Base-by-base conservation (phyloP, 1,139 yeast genomes). In the Hyphopichia fennica region DNA sequence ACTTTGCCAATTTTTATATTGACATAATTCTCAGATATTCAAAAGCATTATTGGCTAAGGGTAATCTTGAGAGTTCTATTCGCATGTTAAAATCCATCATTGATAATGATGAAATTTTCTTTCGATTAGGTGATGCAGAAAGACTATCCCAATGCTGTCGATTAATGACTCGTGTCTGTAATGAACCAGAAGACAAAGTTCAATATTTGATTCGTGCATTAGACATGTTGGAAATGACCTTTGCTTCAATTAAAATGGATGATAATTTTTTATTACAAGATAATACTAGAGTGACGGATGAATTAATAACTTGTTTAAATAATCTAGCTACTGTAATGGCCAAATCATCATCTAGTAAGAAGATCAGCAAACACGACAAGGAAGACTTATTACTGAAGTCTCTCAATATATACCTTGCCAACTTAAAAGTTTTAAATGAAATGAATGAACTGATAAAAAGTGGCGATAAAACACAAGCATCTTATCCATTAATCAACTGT, bases 11-110 rank as follows among this genome's bases (percentile, higher is more conserved):
- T 51, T 73, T 73, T 53, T 73, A 73, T 49, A 64, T 72, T 41
- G 78, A 73, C 51, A 69, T 73, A 35, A 68, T 72, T 29, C 57
- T 71, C 40, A 54, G 79, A 22, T 73, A 73, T 52, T 64, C 75
- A 35, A 64, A 62, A 43, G 71, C 77, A 3, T 56, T 73, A 30
- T 56, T 72, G 32, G 75, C 77, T 18, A 72, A 73, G 46, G 77
- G 77, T 13, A 58, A 68, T 48, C 55, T 65, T 34, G 62, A 63
- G 14, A 53, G 62, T 6, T 60, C 77, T 11, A 49, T 67, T 13
- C 49, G 50, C 16, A 60, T 67, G 19, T 58, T 73, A 42, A 48
- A 52, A 33, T 57, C 56, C 30, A 56, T 73, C 18, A 65, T 72
- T 16, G 57, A 66, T 42, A 59, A 72, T 44, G 75, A 72, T 47